Evolutionary conservation across 352 stramenopile genomes (phyloP), one percentile per base, ranked within the genome.

Genomic region (Phytophthora ramorum): DNA sequence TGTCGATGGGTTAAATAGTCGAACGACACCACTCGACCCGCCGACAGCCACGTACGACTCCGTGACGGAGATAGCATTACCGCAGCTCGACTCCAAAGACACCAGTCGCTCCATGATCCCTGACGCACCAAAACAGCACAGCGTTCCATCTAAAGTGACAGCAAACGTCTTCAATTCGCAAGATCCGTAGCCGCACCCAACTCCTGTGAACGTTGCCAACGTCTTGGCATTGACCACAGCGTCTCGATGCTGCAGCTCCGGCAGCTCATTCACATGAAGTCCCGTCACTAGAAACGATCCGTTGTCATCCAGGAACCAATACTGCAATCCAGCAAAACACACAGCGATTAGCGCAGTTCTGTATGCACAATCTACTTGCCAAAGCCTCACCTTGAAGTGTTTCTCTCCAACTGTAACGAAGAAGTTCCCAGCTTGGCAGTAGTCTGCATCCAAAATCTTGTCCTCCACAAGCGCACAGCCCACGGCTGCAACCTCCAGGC

Each of bases 361-460:
- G 16, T 16, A 35, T 13, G 4, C 2, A 32, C 1, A 32, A 3
- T 32, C 26, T 9, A 32, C 26, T 4, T 8, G 4, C 26, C 7
- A 40, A 40, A 17, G 32, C 16, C 48, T 60, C 32, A 92, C 83
- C 71, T 89, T 89, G 53, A 93, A 87, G 45, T 95, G 85, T 28
- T 83, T 85, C 48, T 93, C 81, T 28, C 89, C 90, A 16, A 88
- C 86, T 0, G 90, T 93, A 24, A 96, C 87, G 46, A 97, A 94
- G 44, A 84, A 92, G 22, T 89, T 87, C 4, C 84, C 87, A 8
- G 81, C 78, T 17, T 82, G 72, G 47, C 76, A 90, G 50, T 83
- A 96, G 26, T 95, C 83, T 45, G 91, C 73, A 5, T 70, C 75
- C 32, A 93, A 46, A 7, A 97, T 73, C 56, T 95, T 93, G 30